Conservation (phyloP, 306 rosid genomes). For the Vachellia collinsii region DNA sequence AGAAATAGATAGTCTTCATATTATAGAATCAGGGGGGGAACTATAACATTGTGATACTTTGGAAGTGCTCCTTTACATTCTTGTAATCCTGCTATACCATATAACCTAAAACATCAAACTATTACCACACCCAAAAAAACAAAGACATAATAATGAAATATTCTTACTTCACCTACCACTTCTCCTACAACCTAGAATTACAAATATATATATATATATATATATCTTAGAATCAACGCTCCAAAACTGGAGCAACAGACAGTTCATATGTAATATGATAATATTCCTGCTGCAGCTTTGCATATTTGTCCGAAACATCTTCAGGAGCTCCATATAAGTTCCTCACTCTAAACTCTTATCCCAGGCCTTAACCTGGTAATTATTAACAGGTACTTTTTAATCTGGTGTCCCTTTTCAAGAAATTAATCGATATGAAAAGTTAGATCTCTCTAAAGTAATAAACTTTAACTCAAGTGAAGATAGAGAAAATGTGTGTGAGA, state of each 20-base stretch:
- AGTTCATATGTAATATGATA: slow-evolving; percentile 8
- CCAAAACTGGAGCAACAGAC: slow-evolving; percentile 24
- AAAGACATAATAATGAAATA: slow-evolving; percentile 11
- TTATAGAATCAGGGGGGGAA: neutral
- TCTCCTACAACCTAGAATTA: neutral
- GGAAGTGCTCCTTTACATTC: slow-evolving; percentile 41
- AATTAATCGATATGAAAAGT: neutral
- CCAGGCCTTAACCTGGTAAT: slow-evolving; percentile 57
- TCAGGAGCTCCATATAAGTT: slow-evolving; percentile 28
- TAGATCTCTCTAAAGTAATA: neutral
- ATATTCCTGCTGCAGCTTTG: slow-evolving; percentile 13
- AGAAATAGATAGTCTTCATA: no score
- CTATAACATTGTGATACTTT: neutral
- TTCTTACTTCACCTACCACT: slow-evolving; percentile 30
- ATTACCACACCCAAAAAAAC: neutral
- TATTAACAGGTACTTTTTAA: slow-evolving; percentile 15
- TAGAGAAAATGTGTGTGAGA: no score
- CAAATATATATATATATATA: neutral
- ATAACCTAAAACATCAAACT: slow-evolving; percentile 34
- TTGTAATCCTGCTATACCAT: slow-evolving; percentile 33
- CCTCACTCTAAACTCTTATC: slow-evolving; percentile 43
- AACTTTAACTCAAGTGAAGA: neutral
- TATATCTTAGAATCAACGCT: neutral
- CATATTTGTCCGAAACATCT: slow-evolving; percentile 9
- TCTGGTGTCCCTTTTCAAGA: neutral